These are phyloP conservation scores for Citrus cavaleriei DNA, from an alignment of 345 rosid species.

Conservation along the genomic window DNA sequence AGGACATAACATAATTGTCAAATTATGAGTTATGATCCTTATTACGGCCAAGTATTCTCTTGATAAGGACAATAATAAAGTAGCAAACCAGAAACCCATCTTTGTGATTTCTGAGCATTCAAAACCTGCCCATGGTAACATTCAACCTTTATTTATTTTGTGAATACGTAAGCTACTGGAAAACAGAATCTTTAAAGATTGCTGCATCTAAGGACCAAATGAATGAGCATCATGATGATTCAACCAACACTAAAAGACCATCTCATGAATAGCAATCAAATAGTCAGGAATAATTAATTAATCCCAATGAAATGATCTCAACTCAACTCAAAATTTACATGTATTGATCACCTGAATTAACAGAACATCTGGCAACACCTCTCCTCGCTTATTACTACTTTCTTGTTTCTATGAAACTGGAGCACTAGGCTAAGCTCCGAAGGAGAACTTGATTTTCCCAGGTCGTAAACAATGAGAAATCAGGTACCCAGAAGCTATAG, in stretches of 20 bases:
- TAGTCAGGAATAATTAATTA: neutral
- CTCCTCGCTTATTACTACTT: neutral
- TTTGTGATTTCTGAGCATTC: neutral
- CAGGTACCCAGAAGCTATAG: neutral
- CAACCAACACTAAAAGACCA: neutral
- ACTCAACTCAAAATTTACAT: neutral
- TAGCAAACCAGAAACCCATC: neutral
- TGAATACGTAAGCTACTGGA: too few relatives aligned
- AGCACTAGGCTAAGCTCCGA: neutral
- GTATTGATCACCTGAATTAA: neutral
- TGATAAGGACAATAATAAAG: neutral
- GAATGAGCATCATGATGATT: neutral
- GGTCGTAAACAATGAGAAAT: neutral
- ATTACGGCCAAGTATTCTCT: neutral
- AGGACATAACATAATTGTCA: neutral
- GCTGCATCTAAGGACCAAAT: neutral
- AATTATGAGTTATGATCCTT: neutral
- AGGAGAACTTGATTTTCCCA: neutral
- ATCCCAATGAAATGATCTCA: too few relatives aligned
- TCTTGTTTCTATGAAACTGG: neutral
- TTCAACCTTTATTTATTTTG: too few relatives aligned
- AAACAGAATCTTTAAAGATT: neutral
- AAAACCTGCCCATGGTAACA: neutral
- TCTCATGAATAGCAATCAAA: neutral
- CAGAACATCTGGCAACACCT: neutral